These are phyloP conservation scores for Galerina marginata DNA, from an alignment of 768 basidiomycete genomes.

Conservation along the genomic window DNA sequence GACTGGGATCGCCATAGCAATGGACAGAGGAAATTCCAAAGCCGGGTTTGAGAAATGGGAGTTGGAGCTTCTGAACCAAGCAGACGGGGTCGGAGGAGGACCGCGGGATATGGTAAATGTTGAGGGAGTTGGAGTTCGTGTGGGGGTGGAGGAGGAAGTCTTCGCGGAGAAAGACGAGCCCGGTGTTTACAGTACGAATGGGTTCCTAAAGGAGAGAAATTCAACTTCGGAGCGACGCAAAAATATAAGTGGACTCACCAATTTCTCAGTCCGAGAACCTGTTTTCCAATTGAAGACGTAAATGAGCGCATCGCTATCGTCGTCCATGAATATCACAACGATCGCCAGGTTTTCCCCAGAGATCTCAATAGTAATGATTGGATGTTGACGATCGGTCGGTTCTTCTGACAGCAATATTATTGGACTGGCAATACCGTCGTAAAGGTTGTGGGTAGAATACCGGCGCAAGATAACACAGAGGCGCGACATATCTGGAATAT, in stretches of 20 bases:
- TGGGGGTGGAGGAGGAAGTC: constrained; percentile 5
- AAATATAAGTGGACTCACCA: neutral
- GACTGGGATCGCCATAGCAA: neutral
- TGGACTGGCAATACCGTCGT: neutral
- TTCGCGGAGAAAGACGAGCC: constrained; percentile 5
- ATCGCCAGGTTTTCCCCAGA: constrained; percentile 7
- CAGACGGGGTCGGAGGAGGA: neutral
- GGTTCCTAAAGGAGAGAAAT: neutral
- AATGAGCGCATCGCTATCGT: neutral
- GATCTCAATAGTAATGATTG: constrained; percentile 3
- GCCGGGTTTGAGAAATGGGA: neutral
- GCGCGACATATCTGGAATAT: no score
- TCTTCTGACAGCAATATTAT: neutral
- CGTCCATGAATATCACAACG: neutral
- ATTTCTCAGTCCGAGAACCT: neutral
- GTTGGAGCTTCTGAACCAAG: neutral
- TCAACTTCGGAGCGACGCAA: neutral
- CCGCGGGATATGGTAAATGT: constrained; percentile 3
- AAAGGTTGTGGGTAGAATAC: no score
- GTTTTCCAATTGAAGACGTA: neutral
- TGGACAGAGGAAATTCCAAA: neutral
- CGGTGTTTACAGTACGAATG: neutral
- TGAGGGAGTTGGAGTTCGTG: neutral
- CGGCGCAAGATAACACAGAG: no score
- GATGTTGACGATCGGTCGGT: neutral